Evolutionary conservation across 805 yeast species (phyloP).

Genomic region (Hanseniaspora thailandica): DNA sequence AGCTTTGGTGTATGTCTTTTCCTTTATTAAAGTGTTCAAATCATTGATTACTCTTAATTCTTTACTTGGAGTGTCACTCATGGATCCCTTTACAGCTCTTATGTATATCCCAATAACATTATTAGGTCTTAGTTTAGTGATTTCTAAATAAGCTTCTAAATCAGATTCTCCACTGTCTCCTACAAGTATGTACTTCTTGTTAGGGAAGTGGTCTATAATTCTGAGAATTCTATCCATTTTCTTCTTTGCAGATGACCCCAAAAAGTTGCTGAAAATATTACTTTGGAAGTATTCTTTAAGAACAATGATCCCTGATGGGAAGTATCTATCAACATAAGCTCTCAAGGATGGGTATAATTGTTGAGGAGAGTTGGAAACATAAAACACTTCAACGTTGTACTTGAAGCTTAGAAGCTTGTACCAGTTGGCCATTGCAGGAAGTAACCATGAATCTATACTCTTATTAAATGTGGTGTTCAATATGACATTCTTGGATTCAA

Average conservation of each 20-base stretch:
- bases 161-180: conserved; percentile 97
- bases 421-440: conserved; percentile 69
- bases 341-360: conserved; percentile 53
- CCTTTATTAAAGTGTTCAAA: conserved; percentile 24
- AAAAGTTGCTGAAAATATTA: conserved; percentile 61
- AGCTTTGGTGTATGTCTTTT: conserved; percentile 18
- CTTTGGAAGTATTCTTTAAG: conserved; percentile 75
- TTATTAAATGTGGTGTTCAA: conserved; percentile 66
- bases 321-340: conserved; percentile 27
- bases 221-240: conserved; percentile 55
- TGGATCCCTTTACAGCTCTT: conserved; percentile 59
- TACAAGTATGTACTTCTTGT: conserved; percentile 64
- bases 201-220: conserved; percentile 61
- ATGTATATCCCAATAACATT: conserved; percentile 67
- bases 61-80: conserved; percentile 42
- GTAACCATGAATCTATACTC: conserved; percentile 52
- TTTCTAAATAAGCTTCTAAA: conserved; percentile 73
- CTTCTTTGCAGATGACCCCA: conserved; percentile 78
- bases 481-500: conserved; percentile 74
- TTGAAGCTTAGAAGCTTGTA: conserved; percentile 39
- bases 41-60: conserved; percentile 23
- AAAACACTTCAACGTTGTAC: conserved; percentile 55
- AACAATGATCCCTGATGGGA: conserved; percentile 77
- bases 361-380: conserved; percentile 93
- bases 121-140: conserved; percentile 50